A percentile compares a stretch with the other conserved stretches of the same genome.
Evolutionary conservation across 2,329 filamentous ascomycete genomes (phyloP).

Genomic region (Fusarium pseudoanthophilum): DNA sequence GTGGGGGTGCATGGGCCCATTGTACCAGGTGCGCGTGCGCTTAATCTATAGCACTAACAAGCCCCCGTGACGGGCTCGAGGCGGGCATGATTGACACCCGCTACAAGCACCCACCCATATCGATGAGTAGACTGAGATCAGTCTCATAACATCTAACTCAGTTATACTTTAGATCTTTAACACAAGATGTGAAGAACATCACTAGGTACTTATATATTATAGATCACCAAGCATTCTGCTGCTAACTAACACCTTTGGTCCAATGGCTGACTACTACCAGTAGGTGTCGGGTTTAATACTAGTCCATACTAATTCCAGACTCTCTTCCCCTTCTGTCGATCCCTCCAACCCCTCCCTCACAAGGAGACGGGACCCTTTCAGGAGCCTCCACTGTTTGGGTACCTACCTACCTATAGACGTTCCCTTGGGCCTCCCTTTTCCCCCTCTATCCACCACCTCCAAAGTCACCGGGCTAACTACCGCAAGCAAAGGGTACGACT

Average conservation of each 20-base stretch:
- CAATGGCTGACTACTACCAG: not conserved
- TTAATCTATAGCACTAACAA: constrained; percentile 3
- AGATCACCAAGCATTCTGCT: not conserved
- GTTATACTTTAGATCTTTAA: not conserved
- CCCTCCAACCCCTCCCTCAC: constrained; percentile 16
- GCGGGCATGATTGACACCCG: constrained; percentile 19
- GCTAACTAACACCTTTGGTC: not conserved
- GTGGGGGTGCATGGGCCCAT: constrained; percentile 34
- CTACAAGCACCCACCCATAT: not conserved
- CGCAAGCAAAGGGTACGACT: constrained; percentile 10
- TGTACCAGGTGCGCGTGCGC: constrained; percentile 20
- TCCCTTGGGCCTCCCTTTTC: not conserved
- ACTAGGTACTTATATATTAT: no score
- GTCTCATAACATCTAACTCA: not conserved
- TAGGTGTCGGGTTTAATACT: not conserved
- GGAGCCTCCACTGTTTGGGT: not conserved
- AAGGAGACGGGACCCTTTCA: not conserved
- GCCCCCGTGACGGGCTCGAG: constrained; percentile 19
- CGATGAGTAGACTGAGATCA: not conserved
- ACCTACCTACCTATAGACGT: not conserved
- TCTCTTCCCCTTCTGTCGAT: constrained; percentile 10
- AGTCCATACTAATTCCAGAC: constrained; percentile 2
- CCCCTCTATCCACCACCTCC: constrained; percentile 3
- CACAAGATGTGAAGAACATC: not conserved
- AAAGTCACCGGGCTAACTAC: not conserved